These are phyloP conservation scores for Pseudocercospora fuligena DNA, from an alignment of 2,329 filamentous ascomycete genomes.

Conservation along the genomic window DNA sequence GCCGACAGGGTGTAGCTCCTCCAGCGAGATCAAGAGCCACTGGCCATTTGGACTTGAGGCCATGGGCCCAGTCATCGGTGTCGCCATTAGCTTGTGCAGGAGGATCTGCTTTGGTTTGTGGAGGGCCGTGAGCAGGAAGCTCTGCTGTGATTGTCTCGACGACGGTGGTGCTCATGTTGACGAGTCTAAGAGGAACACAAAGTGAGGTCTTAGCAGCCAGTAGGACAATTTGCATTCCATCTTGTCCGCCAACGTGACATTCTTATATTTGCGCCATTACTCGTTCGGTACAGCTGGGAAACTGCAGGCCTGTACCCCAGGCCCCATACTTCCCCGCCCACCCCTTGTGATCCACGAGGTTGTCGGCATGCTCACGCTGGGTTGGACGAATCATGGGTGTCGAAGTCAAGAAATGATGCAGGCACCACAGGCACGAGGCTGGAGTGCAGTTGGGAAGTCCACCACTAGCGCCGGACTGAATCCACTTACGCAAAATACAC, in stretches of 20 bases:
- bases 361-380: background rate
- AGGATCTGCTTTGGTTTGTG: background rate
- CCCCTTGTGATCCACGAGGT: background rate
- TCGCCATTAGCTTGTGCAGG: background rate
- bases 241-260: background rate
- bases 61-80: background rate
- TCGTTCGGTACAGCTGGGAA: background rate
- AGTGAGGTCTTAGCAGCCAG: background rate
- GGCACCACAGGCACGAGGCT: background rate
- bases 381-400: constrained; percentile 3
- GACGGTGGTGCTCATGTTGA: background rate
- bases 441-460: background rate
- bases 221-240: background rate
- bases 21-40: constrained; percentile 32
- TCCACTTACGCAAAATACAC: background rate
- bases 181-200: background rate
- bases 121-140: background rate
- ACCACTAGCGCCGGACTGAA: constrained; percentile 1
- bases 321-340: constrained; percentile 3
- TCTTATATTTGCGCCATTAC: constrained; percentile 5
- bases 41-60: constrained; percentile 25
- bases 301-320: background rate
- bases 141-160: background rate
- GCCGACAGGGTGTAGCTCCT: constrained; percentile 41
- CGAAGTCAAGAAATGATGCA: background rate